These are phyloP conservation scores for Trichoderma sp. DNA, from an alignment of 2,329 filamentous ascomycete species.

Conservation along the genomic window DNA sequence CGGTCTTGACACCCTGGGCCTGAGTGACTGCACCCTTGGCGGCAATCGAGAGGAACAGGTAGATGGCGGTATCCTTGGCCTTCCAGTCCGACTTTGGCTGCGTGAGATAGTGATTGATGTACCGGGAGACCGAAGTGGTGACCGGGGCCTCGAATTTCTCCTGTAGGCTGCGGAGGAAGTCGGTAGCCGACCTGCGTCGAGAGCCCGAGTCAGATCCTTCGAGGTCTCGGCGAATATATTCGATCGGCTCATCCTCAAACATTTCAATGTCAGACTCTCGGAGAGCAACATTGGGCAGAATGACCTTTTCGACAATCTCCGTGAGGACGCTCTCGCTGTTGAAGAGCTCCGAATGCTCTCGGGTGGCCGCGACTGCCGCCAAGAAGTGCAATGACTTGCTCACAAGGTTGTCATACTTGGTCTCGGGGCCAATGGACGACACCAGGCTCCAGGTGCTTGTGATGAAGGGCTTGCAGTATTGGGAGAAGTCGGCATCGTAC, in stretches of 20 bases:
- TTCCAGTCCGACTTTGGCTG: conserved; percentile 88
- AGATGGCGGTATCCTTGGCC: conserved; percentile 96
- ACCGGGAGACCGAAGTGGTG: conserved; percentile 82
- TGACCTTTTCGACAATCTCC: conserved; percentile 93
- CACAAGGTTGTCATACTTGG: conserved; percentile 91
- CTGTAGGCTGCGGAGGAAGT: conserved; percentile 87
- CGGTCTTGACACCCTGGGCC: conserved; percentile 85
- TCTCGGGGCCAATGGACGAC: conserved; percentile 81
- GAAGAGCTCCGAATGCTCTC: conserved; percentile 80
- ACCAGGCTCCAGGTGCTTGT: conserved; percentile 88
- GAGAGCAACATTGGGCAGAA: conserved; percentile 87
- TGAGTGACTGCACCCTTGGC: conserved; percentile 87
- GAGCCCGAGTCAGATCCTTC: conserved; percentile 97
- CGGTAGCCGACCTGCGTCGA: conserved; percentile 85
- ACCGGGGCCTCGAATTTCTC: conserved; percentile 85
- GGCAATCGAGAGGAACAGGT: conserved; percentile 91
- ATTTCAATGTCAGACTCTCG: conserved; percentile 93
- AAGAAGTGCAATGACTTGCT: conserved; percentile 94
- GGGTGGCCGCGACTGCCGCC: conserved; percentile 80
- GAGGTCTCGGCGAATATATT: conserved; percentile 92
- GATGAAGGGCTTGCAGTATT: conserved; percentile 80
- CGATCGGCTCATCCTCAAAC: conserved; percentile 98
- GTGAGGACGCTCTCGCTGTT: conserved; percentile 77
- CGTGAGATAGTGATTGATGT: conserved; percentile 83
- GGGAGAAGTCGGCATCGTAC: conserved; percentile 90